A percentile compares a stretch with the other conserved stretches of the same genome.
phyloP scores from a whole-genome alignment of 495 filamentous ascomycete species.

The Aspergillus sparsus region DNA sequence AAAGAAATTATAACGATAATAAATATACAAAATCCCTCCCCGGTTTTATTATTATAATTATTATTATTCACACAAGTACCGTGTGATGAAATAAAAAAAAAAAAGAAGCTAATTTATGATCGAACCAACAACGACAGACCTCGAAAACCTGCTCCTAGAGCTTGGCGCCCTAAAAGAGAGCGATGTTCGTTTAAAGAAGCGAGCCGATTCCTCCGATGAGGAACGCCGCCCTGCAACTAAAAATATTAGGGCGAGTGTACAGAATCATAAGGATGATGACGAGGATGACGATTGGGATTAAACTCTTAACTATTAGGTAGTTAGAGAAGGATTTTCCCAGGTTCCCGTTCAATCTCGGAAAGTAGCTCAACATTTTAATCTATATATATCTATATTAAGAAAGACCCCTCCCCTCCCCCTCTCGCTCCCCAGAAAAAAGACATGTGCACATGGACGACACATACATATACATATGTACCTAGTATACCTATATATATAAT shows the following conservation, averaged over 20 bases:
- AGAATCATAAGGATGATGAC: slow-evolving; percentile 49
- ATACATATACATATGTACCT: no score
- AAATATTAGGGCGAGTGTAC: slow-evolving; percentile 21
- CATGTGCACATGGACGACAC: no score
- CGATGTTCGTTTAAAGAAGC: slow-evolving; percentile 74
- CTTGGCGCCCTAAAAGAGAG: slow-evolving; percentile 73
- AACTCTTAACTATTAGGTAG: neutral
- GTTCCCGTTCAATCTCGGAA: no score
- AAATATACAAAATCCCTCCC: neutral
- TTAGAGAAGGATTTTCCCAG: no score
- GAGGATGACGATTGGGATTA: slow-evolving; percentile 84
- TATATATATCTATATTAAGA: no score
- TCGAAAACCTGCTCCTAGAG: slow-evolving; percentile 78
- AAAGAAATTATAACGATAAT: neutral
- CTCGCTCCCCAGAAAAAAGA: no score
- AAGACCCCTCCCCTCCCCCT: no score
- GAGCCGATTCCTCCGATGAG: slow-evolving; percentile 59
- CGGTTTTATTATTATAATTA: neutral
- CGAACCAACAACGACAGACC: slow-evolving; percentile 36
- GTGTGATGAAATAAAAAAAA: no score
- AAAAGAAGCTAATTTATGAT: no score
- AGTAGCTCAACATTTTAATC: no score
- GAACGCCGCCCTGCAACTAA: slow-evolving; percentile 48
- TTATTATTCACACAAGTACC: neutral
- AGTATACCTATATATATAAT: no score